Conservation (phyloP, 176 grass and related monocot genomes). For the Hordeum vulgare region DNA sequence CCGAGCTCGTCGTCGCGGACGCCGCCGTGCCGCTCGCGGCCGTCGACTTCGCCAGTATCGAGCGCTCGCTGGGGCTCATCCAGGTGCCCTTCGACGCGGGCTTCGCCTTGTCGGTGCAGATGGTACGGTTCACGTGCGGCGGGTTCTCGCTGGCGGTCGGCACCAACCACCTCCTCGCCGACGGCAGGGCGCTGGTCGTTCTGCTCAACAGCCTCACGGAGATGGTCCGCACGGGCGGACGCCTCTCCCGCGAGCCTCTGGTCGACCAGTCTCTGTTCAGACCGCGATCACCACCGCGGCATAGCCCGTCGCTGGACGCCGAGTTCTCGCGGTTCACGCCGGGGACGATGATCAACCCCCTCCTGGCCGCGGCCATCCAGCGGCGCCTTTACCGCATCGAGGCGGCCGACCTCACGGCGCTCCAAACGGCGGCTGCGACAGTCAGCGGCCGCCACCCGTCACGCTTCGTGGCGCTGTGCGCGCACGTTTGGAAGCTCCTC, state of each 20-base stretch:
- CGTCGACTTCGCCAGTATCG: slow-evolving; percentile 39
- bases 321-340: slow-evolving; percentile 43
- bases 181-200: slow-evolving; percentile 33
- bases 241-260: slow-evolving; percentile 16
- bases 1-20: slow-evolving; percentile 70
- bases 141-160: slow-evolving; percentile 50
- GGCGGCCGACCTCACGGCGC: slow-evolving; percentile 21
- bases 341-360: slow-evolving; percentile 37
- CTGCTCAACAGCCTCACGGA: slow-evolving; percentile 32
- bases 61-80: slow-evolving; percentile 39
- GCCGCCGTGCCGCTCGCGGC: slow-evolving; percentile 24
- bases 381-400: slow-evolving; percentile 46
- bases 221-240: slow-evolving; percentile 25
- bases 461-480: slow-evolving; percentile 47
- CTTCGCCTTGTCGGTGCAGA: slow-evolving; percentile 51
- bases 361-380: slow-evolving; percentile 31
- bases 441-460: neutral
- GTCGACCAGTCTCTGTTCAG: slow-evolving; percentile 40
- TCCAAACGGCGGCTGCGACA: slow-evolving; percentile 7
- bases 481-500: slow-evolving; percentile 63
- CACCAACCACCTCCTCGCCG: slow-evolving; percentile 62
- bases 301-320: slow-evolving; percentile 37
- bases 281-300: slow-evolving; percentile 32
- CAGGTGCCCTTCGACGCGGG: slow-evolving; percentile 34
- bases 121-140: slow-evolving; percentile 57